Evolutionary conservation across 2,329 filamentous ascomycete species (phyloP).

Genomic region (Penicillium sp.): DNA sequence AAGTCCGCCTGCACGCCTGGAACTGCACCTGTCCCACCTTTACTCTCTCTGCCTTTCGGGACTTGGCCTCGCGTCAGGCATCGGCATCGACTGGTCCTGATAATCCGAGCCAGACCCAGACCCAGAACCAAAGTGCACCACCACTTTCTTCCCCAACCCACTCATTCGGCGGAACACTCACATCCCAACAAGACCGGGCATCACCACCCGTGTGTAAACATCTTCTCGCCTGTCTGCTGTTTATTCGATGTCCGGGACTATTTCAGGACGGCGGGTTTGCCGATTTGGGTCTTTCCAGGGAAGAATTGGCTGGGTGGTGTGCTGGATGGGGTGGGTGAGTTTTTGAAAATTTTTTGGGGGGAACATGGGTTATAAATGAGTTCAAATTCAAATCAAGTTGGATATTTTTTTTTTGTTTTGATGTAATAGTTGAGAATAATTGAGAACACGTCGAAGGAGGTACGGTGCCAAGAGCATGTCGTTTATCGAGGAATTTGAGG

Average conservation of each 20-base stretch:
- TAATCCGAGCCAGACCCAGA: slow-evolving; percentile 8
- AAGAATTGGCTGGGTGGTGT: slow-evolving; percentile 68
- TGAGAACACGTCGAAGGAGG: too few relatives aligned
- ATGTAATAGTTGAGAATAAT: too few relatives aligned
- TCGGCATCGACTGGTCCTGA: not conserved
- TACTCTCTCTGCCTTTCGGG: slow-evolving; percentile 62
- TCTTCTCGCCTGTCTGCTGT: slow-evolving; percentile 73
- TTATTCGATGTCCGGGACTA: slow-evolving; percentile 55
- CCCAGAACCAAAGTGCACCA: not conserved
- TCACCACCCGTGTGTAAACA: slow-evolving; percentile 67
- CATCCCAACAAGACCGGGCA: slow-evolving; percentile 13
- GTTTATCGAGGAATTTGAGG: too few relatives aligned
- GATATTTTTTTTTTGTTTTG: too few relatives aligned
- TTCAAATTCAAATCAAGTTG: too few relatives aligned
- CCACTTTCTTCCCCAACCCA: slow-evolving; percentile 11
- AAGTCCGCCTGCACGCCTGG: slow-evolving; percentile 71
- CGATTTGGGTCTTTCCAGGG: slow-evolving; percentile 46
- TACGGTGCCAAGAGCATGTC: too few relatives aligned
- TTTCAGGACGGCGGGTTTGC: slow-evolving; percentile 55
- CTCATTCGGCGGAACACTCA: slow-evolving; percentile 35
- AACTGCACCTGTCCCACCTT: slow-evolving; percentile 88
- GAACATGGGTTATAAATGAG: too few relatives aligned
- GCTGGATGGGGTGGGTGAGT: slow-evolving; percentile 40
- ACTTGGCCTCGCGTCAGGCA: slow-evolving; percentile 24
- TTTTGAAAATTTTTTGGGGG: not conserved